A percentile compares a stretch with the other conserved stretches of the same genome.
These are phyloP conservation scores for Centrapalus pauciflorus DNA, from an alignment of 129 eudicot species.

Conservation along the genomic window DNA sequence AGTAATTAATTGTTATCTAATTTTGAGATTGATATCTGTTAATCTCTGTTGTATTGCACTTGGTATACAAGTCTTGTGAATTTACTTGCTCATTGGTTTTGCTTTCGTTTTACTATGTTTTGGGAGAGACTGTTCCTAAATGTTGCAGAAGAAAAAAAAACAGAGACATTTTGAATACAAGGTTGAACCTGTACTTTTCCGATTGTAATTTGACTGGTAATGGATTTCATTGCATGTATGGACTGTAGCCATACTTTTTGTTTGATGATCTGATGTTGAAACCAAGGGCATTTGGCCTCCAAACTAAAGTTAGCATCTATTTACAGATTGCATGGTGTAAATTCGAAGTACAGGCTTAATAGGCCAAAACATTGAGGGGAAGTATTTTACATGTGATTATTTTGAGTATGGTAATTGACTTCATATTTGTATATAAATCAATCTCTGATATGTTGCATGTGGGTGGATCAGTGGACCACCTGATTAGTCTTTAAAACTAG, in stretches of 20 bases:
- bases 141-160: neutral
- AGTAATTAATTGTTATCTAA: neutral
- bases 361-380: neutral
- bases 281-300: neutral
- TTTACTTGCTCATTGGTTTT: neutral
- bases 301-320: neutral
- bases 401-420: neutral
- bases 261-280: slow-evolving; percentile 11
- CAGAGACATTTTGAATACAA: neutral
- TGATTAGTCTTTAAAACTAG: neutral
- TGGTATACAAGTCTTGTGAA: neutral
- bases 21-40: slow-evolving; percentile 1
- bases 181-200: neutral
- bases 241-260: slow-evolving; percentile 2
- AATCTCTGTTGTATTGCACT: neutral
- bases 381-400: neutral
- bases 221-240: slow-evolving; percentile 1
- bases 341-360: neutral
- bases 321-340: neutral
- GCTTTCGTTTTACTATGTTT: neutral
- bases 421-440: neutral
- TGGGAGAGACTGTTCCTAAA: neutral
- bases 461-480: slow-evolving; percentile 3
- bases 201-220: neutral
- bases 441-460: neutral